A percentile compares a stretch with the other conserved stretches of the same genome.
Conservation (phyloP, 805 yeast genomes). For the Priceomyces carsonii region DNA sequence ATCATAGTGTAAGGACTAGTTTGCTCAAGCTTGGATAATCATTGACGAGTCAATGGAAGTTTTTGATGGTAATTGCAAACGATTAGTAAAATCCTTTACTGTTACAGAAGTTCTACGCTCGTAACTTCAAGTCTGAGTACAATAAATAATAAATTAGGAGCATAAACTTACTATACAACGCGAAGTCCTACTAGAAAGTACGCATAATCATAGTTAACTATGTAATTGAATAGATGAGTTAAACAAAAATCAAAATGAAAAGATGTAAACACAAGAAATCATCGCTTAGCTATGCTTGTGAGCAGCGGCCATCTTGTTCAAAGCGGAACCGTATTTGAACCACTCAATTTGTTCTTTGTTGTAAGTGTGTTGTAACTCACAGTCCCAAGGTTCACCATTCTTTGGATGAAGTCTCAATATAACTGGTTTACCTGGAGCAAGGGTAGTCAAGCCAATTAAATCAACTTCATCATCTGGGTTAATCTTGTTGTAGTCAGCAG, state of each 20-base stretch:
- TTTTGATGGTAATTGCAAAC: no score
- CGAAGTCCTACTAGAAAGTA: conserved; percentile 1
- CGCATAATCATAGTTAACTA: conserved; percentile 1
- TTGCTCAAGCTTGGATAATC: no score
- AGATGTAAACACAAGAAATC: conserved; percentile 1
- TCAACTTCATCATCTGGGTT: conserved; percentile 88
- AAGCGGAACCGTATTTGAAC: conserved; percentile 99
- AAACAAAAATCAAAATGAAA: conserved; percentile 1
- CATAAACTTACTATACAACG: no score
- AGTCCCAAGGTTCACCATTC: conserved; percentile 73
- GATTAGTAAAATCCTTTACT: no score
- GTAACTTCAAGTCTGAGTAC: no score
- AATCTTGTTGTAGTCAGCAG: conserved; percentile 91
- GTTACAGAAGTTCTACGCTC: no score
- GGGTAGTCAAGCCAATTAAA: conserved; percentile 75
- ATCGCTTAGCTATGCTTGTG: background rate
- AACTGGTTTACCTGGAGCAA: conserved; percentile 92
- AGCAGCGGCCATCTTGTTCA: conserved; percentile 82
- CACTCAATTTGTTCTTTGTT: conserved; percentile 96
- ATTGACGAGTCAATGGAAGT: no score
- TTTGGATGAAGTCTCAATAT: conserved; percentile 72
- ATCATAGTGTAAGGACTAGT: no score
- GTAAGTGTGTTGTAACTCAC: conserved; percentile 94
- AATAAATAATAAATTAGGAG: no score
- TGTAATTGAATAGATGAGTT: conserved; percentile 1